Conservation (phyloP, 805 yeast species). For the baker's yeast (Saccharomyces cerevisiae) region DNA sequence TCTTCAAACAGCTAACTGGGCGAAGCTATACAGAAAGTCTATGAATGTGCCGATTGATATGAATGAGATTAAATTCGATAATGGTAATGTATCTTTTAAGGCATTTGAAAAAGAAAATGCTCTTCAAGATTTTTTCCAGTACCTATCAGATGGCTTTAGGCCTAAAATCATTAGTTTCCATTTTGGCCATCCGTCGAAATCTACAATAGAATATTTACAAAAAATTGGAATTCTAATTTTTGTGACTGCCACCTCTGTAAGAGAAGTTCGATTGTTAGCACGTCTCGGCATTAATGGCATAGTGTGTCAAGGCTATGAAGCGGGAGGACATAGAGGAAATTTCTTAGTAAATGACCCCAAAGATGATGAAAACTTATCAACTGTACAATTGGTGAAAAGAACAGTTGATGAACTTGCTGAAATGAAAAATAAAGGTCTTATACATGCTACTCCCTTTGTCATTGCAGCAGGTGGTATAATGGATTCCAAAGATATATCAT, state of each 20-base stretch:
- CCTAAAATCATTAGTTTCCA: constrained; percentile 47
- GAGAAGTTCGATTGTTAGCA: constrained; percentile 33
- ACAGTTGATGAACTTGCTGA: not conserved
- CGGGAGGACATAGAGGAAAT: constrained; percentile 59
- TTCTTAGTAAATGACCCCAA: constrained; percentile 31
- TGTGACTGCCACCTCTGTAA: constrained; percentile 39
- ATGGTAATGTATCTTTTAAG: constrained; percentile 10
- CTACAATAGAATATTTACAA: constrained; percentile 31
- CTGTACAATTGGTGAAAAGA: constrained; percentile 23
- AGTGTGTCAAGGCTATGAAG: constrained; percentile 51
- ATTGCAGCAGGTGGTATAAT: constrained; percentile 51
- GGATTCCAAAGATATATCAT: constrained; percentile 26
- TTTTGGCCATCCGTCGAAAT: constrained; percentile 39
- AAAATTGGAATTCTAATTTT: constrained; percentile 35
- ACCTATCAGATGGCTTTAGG: constrained; percentile 7
- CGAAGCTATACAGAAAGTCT: constrained; percentile 9
- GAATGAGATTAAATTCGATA: constrained; percentile 1
- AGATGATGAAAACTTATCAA: constrained; percentile 28
- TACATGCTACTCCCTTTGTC: constrained; percentile 17
- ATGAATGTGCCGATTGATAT: constrained; percentile 1
- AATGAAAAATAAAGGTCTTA: not conserved
- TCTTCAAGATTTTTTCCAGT: constrained; percentile 5
- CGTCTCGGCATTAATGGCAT: constrained; percentile 39
- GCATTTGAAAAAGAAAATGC: constrained; percentile 1
- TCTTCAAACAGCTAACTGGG: constrained; percentile 18